Base-by-base conservation (phyloP, 345 rosid species). In the Populus simonii region DNA sequence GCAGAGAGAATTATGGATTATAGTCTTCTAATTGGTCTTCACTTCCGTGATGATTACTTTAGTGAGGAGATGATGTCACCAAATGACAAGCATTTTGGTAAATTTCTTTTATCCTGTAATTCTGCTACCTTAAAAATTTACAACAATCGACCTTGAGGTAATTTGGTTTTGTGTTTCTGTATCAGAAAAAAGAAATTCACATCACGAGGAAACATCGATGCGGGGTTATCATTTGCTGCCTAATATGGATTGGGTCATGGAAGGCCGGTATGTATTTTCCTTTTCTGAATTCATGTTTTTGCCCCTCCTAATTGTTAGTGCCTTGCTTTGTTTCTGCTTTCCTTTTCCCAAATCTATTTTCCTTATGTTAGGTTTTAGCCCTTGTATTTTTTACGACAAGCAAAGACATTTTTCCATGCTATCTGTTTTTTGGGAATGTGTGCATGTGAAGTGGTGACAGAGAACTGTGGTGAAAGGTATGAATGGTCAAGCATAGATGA, bases 1-100 rank as follows among this genome's bases (percentile, higher is more conserved):
- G 85, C 86, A 62, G 94, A 91, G 79, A 85, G 82, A 74, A 90
- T 90, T 68, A 90, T 90, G 92, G 94, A 90, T 75, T 90, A 89
- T 27, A 89, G 94, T 85, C 92, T 91, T 63, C 80, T 91, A 74
- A 79, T 91, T 68, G 94, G 94, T 81, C 84, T 91, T 59, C 94
- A 91, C 81, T 91, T 89, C 63, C 87, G 80, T 33, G 83, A 91
- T 69, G 87, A 43, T 87, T 79, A 76, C 74, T 82, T 81, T 0
- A 73, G 79, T 72, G 84, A 81, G 55, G 78, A 79, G 68, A 70
- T 67, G 71, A 81, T 76, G 81, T 82, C 83, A 38, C 82, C 78
- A 49, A 78, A 51, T 11, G 66, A 45, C 77, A 17, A 61, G 49
- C 55, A 70, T 53, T 66, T 66, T 76, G 80, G 84, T 84, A 81